phyloP scores from a whole-genome alignment of 2,329 filamentous ascomycete species.

The Penicillium sp. region DNA sequence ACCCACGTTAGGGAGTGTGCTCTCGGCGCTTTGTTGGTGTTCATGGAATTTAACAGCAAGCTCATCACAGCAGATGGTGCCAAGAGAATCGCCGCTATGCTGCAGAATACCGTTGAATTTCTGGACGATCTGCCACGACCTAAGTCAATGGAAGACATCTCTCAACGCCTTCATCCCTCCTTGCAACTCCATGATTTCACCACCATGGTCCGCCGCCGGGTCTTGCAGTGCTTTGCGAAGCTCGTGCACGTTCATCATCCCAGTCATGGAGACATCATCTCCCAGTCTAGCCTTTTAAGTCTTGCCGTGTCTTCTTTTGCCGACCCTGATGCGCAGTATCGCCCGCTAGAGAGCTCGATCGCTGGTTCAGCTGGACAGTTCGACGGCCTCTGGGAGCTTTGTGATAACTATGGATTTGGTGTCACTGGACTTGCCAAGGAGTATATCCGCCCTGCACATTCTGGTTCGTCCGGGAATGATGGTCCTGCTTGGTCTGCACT shows the following conservation, averaged over 20 bases:
- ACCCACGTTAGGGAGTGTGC: slow-evolving; percentile 94
- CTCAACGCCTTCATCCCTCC: slow-evolving; percentile 77
- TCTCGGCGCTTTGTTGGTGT: slow-evolving; percentile 83
- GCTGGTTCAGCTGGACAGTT: slow-evolving; percentile 86
- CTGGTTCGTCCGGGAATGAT: slow-evolving; percentile 65
- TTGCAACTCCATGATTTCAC: slow-evolving; percentile 87
- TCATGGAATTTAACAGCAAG: slow-evolving; percentile 88
- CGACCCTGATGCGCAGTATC: slow-evolving; percentile 74
- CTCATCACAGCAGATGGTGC: slow-evolving; percentile 91
- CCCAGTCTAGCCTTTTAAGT: slow-evolving; percentile 88
- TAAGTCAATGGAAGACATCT: slow-evolving; percentile 82
- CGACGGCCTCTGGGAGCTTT: slow-evolving; percentile 91
- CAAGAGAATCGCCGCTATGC: slow-evolving; percentile 86
- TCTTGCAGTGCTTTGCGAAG: slow-evolving; percentile 92
- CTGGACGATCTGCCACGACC: slow-evolving; percentile 78
- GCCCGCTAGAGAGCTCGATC: slow-evolving; percentile 84
- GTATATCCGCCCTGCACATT: slow-evolving; percentile 68
- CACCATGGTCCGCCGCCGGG: slow-evolving; percentile 86
- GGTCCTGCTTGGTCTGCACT: slow-evolving; percentile 43
- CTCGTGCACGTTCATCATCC: slow-evolving; percentile 83
- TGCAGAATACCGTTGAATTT: slow-evolving; percentile 90
- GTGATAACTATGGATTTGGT: slow-evolving; percentile 91
- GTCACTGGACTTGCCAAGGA: slow-evolving; percentile 81
- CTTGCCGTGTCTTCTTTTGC: slow-evolving; percentile 89
- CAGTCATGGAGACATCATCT: slow-evolving; percentile 77